These are phyloP conservation scores for Wickerhamiella slavikovae DNA, from an alignment of 805 yeast genomes.

Conservation along the genomic window DNA sequence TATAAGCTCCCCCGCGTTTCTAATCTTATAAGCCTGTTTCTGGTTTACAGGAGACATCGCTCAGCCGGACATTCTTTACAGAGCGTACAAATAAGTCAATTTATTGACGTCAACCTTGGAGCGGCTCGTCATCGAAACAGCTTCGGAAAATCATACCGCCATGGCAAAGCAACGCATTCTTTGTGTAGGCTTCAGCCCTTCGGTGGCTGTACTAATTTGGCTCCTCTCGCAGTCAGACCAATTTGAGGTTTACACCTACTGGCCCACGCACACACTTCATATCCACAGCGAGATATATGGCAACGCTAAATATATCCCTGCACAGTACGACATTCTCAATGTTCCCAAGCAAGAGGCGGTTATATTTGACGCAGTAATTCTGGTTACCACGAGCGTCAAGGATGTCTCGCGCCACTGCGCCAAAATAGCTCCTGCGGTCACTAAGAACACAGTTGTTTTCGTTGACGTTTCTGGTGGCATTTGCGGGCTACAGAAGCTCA, in stretches of 20 bases:
- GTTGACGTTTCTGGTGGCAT: slow-evolving; percentile 13
- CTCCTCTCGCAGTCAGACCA: slow-evolving; percentile 8
- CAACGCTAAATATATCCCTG: slow-evolving; percentile 4
- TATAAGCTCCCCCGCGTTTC: no score
- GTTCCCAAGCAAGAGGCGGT: no score
- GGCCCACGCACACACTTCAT: slow-evolving; percentile 11
- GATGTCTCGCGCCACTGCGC: slow-evolving; percentile 14
- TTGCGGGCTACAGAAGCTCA: slow-evolving; percentile 11
- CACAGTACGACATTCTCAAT: slow-evolving; percentile 8
- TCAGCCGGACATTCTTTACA: no score
- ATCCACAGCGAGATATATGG: slow-evolving; percentile 10
- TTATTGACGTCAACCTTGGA: no score
- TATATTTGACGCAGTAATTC: slow-evolving; percentile 8
- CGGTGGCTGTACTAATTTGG: slow-evolving; percentile 13
- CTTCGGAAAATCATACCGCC: no score
- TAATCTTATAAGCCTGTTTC: no score
- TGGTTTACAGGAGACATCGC: no score
- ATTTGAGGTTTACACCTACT: slow-evolving; percentile 11
- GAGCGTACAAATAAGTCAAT: no score
- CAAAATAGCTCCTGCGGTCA: slow-evolving; percentile 8
- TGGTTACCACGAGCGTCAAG: slow-evolving; percentile 10
- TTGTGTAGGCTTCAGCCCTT: slow-evolving; percentile 13
- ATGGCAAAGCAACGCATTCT: slow-evolving; percentile 1
- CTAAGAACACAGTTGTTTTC: slow-evolving; percentile 8
- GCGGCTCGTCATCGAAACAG: no score